A percentile compares a stretch with the other conserved stretches of the same genome.
Conservation (phyloP, 2,329 filamentous ascomycete genomes). For the Nigrospora osmanthi region DNA sequence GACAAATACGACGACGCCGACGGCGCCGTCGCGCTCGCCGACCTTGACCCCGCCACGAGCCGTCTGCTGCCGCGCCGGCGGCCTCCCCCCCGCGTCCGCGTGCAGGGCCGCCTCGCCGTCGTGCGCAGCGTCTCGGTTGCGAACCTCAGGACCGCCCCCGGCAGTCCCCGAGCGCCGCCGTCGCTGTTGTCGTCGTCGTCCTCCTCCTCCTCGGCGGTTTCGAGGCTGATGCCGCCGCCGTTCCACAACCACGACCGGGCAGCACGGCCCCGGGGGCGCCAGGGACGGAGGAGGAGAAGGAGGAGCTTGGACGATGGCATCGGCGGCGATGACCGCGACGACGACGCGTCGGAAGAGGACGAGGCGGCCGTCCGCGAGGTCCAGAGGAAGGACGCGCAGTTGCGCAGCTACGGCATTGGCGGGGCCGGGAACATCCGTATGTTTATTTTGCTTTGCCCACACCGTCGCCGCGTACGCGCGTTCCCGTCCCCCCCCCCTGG, state of each 20-base stretch:
- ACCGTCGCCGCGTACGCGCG: not conserved
- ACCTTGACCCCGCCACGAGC: conserved; percentile 22
- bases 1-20: too few species aligned
- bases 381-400: conserved; percentile 20
- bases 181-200: conserved; percentile 2
- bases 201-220: too few species aligned
- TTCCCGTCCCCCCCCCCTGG: too few species aligned
- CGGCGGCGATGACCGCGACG: conserved; percentile 11
- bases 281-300: too few species aligned
- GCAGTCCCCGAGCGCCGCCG: not conserved
- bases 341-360: too few species aligned
- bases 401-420: conserved; percentile 30
- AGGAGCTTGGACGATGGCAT: not conserved
- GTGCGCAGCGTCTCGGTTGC: conserved; percentile 26
- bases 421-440: conserved; percentile 30
- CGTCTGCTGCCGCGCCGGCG: conserved; percentile 18
- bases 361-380: conserved; percentile 13
- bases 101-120: conserved; percentile 26
- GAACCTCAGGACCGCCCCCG: conserved; percentile 11
- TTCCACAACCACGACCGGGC: not conserved
- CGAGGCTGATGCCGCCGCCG: too few species aligned
- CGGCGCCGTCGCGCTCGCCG: conserved; percentile 10
- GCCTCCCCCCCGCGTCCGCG: conserved; percentile 24
- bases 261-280: not conserved
- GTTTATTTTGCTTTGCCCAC: conserved; percentile 6